Conservation (phyloP, 495 filamentous ascomycete genomes). For the Trichocladium antarcticum region DNA sequence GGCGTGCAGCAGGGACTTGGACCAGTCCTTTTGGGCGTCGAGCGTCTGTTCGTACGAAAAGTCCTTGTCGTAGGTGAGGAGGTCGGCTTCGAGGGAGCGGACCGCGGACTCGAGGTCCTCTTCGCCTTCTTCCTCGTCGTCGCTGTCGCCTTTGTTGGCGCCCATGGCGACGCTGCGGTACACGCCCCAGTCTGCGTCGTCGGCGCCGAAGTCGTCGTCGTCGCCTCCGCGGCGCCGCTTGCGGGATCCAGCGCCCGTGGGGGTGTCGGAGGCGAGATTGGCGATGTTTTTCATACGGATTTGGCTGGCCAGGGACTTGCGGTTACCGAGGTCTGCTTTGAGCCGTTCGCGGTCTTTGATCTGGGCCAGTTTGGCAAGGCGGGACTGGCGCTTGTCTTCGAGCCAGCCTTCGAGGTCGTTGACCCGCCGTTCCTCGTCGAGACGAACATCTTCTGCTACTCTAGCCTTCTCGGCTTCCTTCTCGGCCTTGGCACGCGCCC, state of each 20-base stretch:
- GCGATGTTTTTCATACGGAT: conserved; percentile 98
- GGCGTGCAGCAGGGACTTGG: conserved; percentile 74
- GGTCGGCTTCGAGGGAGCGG: conserved; percentile 64
- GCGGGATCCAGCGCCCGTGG: conserved; percentile 47
- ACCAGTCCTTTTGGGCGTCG: conserved; percentile 90
- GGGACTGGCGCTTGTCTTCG: conserved; percentile 60
- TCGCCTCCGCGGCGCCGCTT: conserved; percentile 64
- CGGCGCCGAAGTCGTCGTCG: conserved; percentile 92
- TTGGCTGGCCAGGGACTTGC: conserved; percentile 88
- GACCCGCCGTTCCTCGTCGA: conserved; percentile 72
- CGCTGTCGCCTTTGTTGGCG: conserved; percentile 50
- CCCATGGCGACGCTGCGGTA: conserved; percentile 84
- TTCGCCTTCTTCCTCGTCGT: conserved; percentile 69
- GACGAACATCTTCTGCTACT: conserved; percentile 65
- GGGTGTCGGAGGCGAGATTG: conserved; percentile 84
- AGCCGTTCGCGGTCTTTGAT: conserved; percentile 90
- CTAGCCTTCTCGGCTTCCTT: conserved; percentile 85
- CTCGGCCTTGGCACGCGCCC: conserved; percentile 83
- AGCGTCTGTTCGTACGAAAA: conserved; percentile 86
- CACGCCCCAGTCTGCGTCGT: conserved; percentile 95
- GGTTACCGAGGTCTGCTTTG: conserved; percentile 85
- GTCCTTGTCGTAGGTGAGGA: conserved; percentile 72
- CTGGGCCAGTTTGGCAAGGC: conserved; percentile 60
- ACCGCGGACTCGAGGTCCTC: conserved; percentile 69
- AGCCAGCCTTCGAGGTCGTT: conserved; percentile 84